These are phyloP conservation scores for Cyberlindnera saturnus DNA, from an alignment of 805 yeast species.

Conservation along the genomic window DNA sequence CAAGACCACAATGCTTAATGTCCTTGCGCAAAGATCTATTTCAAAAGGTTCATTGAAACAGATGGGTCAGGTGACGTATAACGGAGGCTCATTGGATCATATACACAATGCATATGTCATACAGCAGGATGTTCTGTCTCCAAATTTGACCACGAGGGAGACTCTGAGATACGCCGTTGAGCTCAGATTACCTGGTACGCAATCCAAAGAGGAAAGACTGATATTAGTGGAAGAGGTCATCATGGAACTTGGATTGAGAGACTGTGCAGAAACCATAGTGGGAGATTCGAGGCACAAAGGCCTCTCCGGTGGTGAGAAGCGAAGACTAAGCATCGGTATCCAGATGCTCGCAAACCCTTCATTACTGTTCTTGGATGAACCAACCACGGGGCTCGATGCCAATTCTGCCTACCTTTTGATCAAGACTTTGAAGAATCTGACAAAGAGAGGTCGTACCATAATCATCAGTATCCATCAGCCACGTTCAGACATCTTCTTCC, in stretches of 20 bases:
- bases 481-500: slow-evolving; percentile 65
- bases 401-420: slow-evolving; percentile 66
- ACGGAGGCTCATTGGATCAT: slow-evolving; percentile 20
- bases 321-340: slow-evolving; percentile 76
- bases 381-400: slow-evolving; percentile 85
- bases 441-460: slow-evolving; percentile 61
- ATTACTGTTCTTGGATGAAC: slow-evolving; percentile 70
- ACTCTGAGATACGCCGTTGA: slow-evolving; percentile 71
- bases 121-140: slow-evolving; percentile 69
- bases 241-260: slow-evolving; percentile 62
- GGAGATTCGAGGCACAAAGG: slow-evolving; percentile 52
- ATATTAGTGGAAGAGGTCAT: slow-evolving; percentile 57
- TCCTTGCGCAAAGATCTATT: slow-evolving; percentile 46
- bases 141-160: slow-evolving; percentile 69
- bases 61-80: slow-evolving; percentile 35
- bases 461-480: slow-evolving; percentile 84
- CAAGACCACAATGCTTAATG: slow-evolving; percentile 73
- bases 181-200: slow-evolving; percentile 49
- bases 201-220: slow-evolving; percentile 35
- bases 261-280: slow-evolving; percentile 57
- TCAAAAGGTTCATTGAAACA: slow-evolving; percentile 32
- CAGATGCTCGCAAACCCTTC: slow-evolving; percentile 77
- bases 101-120: slow-evolving; percentile 54
- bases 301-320: slow-evolving; percentile 80
- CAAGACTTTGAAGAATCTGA: slow-evolving; percentile 53